A percentile compares a stretch with the other conserved stretches of the same genome.
Conservation (phyloP, 73 alveolate genomes). For the Tetrahymena borealis region DNA sequence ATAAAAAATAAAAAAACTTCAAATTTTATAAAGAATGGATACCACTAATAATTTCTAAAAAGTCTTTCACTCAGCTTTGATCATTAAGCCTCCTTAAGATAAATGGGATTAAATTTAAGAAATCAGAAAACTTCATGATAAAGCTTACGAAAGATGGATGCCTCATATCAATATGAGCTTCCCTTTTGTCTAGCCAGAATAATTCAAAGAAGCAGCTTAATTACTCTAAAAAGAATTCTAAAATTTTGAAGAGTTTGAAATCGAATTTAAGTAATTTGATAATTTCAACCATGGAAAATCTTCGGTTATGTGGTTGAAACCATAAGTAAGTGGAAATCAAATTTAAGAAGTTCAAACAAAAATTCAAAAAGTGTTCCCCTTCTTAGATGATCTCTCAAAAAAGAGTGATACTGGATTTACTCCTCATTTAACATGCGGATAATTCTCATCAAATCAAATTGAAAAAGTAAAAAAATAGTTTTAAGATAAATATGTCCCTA, state of each 20-base stretch:
- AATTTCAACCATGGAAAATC: slow-evolving; percentile 24
- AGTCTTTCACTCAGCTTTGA: slow-evolving; percentile 37
- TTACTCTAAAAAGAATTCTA: slow-evolving; percentile 5
- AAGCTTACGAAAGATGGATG: slow-evolving; percentile 52
- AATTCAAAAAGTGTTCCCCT: slow-evolving; percentile 10
- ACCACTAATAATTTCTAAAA: not conserved
- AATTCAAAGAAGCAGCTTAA: slow-evolving; percentile 13
- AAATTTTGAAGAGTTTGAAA: slow-evolving; percentile 18
- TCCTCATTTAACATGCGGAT: slow-evolving; percentile 27
- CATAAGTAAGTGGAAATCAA: not conserved
- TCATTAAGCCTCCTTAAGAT: slow-evolving; percentile 21
- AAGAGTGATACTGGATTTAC: slow-evolving; percentile 25
- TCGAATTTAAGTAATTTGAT: slow-evolving; percentile 6
- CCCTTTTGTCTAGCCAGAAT: slow-evolving; percentile 25
- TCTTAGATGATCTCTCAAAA: slow-evolving; percentile 17
- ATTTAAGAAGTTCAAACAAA: not conserved
- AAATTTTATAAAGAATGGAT: not conserved
- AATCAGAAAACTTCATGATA: slow-evolving; percentile 20
- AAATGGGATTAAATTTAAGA: slow-evolving; percentile 14
- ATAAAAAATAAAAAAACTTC: not conserved
- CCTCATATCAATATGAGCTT: slow-evolving; percentile 40
- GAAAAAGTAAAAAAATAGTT: slow-evolving; percentile 6
- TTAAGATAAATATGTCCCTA: not conserved
- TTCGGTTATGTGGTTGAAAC: slow-evolving; percentile 6
- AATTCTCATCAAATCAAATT: slow-evolving; percentile 10